These are phyloP conservation scores for Aspergillus sp. DNA, from an alignment of 2,329 filamentous ascomycete species.

Conservation along the genomic window DNA sequence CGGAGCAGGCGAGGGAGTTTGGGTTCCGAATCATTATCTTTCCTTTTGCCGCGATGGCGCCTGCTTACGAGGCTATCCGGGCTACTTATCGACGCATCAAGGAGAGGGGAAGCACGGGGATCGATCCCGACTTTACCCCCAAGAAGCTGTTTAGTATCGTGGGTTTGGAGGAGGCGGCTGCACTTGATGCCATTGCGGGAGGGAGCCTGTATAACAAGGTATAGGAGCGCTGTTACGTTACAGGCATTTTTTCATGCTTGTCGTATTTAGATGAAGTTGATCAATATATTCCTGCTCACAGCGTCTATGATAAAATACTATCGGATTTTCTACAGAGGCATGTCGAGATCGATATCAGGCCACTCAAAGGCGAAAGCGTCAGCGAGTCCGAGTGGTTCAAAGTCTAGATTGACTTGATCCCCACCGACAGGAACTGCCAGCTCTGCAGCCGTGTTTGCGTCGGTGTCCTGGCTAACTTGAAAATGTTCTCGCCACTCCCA, in stretches of 20 bases:
- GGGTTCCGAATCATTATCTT: slow-evolving; percentile 47
- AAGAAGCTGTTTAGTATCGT: background rate
- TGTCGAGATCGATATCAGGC: background rate
- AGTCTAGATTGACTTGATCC: background rate
- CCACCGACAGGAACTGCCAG: background rate
- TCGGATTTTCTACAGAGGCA: background rate
- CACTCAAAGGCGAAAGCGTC: background rate
- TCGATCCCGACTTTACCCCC: background rate
- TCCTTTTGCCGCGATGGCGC: slow-evolving; percentile 37
- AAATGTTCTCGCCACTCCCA: background rate
- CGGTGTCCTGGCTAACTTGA: background rate
- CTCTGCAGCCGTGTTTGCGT: background rate
- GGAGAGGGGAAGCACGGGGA: slow-evolving; percentile 10
- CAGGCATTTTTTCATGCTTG: no score
- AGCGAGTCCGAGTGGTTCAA: background rate
- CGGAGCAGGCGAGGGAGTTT: slow-evolving; percentile 39
- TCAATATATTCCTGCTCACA: no score
- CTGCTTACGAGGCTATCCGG: slow-evolving; percentile 38
- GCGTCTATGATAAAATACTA: no score
- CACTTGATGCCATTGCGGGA: background rate
- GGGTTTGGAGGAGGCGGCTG: background rate
- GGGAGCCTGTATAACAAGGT: background rate
- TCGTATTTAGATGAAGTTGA: no score
- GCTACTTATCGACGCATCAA: slow-evolving; percentile 35
- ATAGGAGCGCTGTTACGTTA: background rate